These are phyloP conservation scores for Aspergillus amoenus DNA, from an alignment of 2,329 filamentous ascomycete genomes.

Conservation along the genomic window DNA sequence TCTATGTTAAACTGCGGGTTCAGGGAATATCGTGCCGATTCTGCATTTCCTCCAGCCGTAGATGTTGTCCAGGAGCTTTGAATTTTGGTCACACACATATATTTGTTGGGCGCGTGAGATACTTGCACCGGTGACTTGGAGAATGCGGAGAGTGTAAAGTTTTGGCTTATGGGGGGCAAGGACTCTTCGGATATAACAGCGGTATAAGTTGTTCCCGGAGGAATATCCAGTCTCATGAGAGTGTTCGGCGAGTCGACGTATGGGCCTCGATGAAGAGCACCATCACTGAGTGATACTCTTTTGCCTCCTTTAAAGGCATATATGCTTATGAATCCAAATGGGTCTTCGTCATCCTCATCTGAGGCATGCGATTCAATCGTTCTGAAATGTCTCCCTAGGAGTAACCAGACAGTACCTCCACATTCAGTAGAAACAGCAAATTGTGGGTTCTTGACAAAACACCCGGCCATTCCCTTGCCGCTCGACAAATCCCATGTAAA, in stretches of 20 bases:
- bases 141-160: conserved; percentile 85
- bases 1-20: conserved; percentile 82
- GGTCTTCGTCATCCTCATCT: conserved; percentile 36
- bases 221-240: conserved; percentile 69
- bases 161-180: conserved; percentile 69
- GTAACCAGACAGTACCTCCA: conserved; percentile 72
- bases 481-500: conserved; percentile 75
- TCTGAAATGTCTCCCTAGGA: conserved; percentile 83
- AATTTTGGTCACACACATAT: conserved; percentile 59
- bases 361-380: conserved; percentile 46
- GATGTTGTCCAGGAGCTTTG: conserved; percentile 71
- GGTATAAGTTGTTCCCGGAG: conserved; percentile 54
- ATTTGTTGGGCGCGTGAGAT: conserved; percentile 60
- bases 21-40: conserved; percentile 70
- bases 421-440: conserved; percentile 54
- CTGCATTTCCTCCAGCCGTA: conserved; percentile 81
- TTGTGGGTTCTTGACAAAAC: conserved; percentile 66
- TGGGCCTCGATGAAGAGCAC: conserved; percentile 70
- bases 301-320: conserved; percentile 73
- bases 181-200: conserved; percentile 77
- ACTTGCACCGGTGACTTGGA: conserved; percentile 65
- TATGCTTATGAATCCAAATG: conserved; percentile 81
- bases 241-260: conserved; percentile 94
- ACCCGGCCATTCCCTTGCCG: conserved; percentile 64
- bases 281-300: conserved; percentile 72